Evolutionary conservation across 2,329 filamentous ascomycete species (phyloP).

Genomic region (Alternaria sp.): DNA sequence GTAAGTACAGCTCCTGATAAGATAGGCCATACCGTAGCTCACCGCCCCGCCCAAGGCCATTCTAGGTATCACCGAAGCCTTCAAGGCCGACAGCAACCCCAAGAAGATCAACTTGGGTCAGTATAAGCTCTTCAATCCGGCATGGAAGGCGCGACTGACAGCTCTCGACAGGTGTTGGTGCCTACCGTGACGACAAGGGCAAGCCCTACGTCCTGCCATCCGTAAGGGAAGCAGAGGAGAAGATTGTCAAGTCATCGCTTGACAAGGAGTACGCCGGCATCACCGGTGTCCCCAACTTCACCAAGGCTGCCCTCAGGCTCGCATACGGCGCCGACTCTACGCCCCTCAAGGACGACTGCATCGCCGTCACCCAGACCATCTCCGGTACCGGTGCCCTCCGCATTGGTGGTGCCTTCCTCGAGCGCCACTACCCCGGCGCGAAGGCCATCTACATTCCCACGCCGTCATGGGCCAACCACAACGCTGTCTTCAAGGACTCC

Average conservation of each 20-base stretch:
- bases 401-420: conserved; percentile 91
- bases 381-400: conserved; percentile 95
- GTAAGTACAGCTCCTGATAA: conserved; percentile 26
- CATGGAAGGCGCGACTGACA: conserved; percentile 25
- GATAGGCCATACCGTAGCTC: conserved; percentile 16
- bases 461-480: conserved; percentile 98
- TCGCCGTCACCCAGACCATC: conserved; percentile 96
- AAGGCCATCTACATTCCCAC: conserved; percentile 98
- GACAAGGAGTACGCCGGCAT: conserved; percentile 99
- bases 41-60: conserved; percentile 65
- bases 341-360: conserved; percentile 73
- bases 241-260: conserved; percentile 75
- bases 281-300: conserved; percentile 93
- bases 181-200: conserved; percentile 97
- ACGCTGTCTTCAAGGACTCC: conserved; percentile 91
- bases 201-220: conserved; percentile 98
- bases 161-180: conserved; percentile 76
- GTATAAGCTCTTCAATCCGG: conserved; percentile 24
- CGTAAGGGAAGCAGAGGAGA: conserved; percentile 85
- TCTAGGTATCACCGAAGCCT: conserved; percentile 94
- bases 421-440: conserved; percentile 85
- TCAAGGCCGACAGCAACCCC: conserved; percentile 92
- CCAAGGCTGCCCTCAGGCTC: conserved; percentile 85
- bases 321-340: conserved; percentile 85
- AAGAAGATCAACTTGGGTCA: conserved; percentile 98